phyloP scores from a whole-genome alignment of 352 stramenopile species.

The Globisporangium paddicum region DNA sequence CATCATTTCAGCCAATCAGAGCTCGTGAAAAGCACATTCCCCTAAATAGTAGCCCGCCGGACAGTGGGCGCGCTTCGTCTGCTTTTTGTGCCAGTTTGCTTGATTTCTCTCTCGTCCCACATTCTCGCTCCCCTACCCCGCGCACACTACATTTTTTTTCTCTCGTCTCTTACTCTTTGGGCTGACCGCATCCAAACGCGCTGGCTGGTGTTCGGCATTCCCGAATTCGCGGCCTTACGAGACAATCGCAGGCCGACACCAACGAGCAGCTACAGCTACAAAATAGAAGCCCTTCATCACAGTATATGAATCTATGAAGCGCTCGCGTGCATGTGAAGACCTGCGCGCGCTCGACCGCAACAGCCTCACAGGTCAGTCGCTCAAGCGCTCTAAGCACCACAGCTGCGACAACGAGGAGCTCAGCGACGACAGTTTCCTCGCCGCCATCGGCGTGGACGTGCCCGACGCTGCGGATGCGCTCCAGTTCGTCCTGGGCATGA shows the following conservation, averaged over 20 bases:
- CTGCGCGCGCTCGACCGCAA: conserved; percentile 37
- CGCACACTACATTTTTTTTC: conserved; percentile 1
- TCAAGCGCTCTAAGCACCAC: conserved; percentile 14
- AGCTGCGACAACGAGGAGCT: conserved; percentile 9
- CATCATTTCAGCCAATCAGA: background rate
- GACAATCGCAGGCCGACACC: too few relatives aligned
- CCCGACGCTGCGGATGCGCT: background rate
- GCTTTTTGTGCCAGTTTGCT: conserved; percentile 11
- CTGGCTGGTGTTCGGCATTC: conserved; percentile 1
- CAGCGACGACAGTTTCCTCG: conserved; percentile 5
- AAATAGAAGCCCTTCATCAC: too few relatives aligned
- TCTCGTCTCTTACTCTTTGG: conserved; percentile 1
- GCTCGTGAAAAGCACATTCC: background rate
- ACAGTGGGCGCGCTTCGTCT: background rate
- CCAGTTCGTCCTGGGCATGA: conserved; percentile 10
- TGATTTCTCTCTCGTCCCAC: conserved; percentile 16
- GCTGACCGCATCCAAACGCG: background rate
- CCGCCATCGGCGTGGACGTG: background rate
- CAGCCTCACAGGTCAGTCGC: conserved; percentile 5
- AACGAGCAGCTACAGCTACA: too few relatives aligned
- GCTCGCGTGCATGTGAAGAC: conserved; percentile 65
- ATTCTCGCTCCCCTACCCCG: background rate
- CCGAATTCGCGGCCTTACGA: conserved; percentile 11
- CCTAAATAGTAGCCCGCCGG: conserved; percentile 5
- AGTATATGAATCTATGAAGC: conserved; percentile 40